Evolutionary conservation across 2,329 filamentous ascomycete genomes (phyloP).

Genomic region (Talaromyces funiculosus): DNA sequence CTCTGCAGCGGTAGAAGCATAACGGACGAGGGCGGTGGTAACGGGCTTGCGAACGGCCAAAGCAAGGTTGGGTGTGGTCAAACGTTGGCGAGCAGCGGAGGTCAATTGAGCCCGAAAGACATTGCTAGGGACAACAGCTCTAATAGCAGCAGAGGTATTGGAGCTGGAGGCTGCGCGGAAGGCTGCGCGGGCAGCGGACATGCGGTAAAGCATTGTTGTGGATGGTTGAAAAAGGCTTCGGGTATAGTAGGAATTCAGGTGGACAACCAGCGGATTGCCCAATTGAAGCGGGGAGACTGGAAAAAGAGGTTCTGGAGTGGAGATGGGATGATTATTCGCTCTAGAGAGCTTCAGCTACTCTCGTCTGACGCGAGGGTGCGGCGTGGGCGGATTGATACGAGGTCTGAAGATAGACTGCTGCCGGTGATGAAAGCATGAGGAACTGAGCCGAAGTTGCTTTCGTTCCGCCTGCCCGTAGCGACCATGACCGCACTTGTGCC

Average conservation of each 20-base stretch:
- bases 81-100: conserved; percentile 36
- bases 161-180: conserved; percentile 40
- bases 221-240: conserved; percentile 22
- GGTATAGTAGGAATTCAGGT: conserved; percentile 19
- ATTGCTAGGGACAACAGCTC: conserved; percentile 36
- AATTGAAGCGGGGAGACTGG: conserved; percentile 27
- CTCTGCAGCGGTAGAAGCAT: conserved; percentile 36
- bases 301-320: conserved; percentile 22
- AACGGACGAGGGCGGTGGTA: conserved; percentile 46
- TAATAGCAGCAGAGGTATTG: conserved; percentile 37
- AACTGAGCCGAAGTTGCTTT: conserved; percentile 11
- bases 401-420: conserved; percentile 5
- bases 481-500: conserved; percentile 15
- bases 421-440: conserved; percentile 13
- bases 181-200: conserved; percentile 40
- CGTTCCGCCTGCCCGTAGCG: conserved; percentile 20
- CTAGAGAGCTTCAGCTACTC: conserved; percentile 21
- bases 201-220: conserved; percentile 43
- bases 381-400: conserved; percentile 10
- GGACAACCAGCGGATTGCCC: conserved; percentile 20
- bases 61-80: conserved; percentile 36
- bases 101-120: conserved; percentile 42
- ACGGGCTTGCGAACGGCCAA: conserved; percentile 42
- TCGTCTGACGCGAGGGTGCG: conserved; percentile 24
- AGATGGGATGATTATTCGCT: conserved; percentile 29